phyloP scores from a whole-genome alignment of 2,329 filamentous ascomycete species.

The Colletotrichum brevisporum region DNA sequence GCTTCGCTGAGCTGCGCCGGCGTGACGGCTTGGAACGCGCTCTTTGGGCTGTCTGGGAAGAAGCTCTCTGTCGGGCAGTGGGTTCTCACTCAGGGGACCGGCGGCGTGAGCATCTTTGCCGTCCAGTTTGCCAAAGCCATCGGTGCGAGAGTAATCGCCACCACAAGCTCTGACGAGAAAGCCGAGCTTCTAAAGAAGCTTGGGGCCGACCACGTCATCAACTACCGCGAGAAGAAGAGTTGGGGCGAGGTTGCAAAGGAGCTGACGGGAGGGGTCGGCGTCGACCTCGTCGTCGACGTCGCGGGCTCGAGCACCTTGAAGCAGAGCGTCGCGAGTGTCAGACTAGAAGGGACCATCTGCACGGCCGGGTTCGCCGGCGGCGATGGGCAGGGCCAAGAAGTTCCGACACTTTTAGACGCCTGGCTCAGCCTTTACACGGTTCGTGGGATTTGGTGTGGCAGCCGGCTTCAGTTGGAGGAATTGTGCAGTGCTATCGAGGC shows the following conservation, averaged over 20 bases:
- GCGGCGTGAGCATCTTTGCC: conserved; percentile 58
- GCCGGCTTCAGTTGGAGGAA: conserved; percentile 59
- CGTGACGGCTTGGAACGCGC: conserved; percentile 70
- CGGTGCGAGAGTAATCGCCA: conserved; percentile 58
- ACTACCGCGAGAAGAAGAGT: conserved; percentile 55
- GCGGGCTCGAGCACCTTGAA: conserved; percentile 55
- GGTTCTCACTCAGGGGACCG: conserved; percentile 59
- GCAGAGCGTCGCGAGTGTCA: conserved; percentile 56
- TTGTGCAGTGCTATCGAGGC: conserved; percentile 65
- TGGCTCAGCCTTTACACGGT: conserved; percentile 57
- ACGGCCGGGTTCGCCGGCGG: conserved; percentile 52
- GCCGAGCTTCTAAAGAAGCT: conserved; percentile 54
- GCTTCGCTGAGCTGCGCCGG: conserved; percentile 69
- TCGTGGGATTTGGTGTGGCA: conserved; percentile 63
- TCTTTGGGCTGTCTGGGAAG: conserved; percentile 64
- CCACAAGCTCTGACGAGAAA: conserved; percentile 61
- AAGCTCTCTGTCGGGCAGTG: conserved; percentile 50
- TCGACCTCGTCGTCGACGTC: conserved; percentile 61
- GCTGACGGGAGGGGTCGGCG: conserved; percentile 54
- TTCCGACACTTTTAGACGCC: conserved; percentile 45
- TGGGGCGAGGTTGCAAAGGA: conserved; percentile 56
- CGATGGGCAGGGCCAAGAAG: conserved; percentile 46
- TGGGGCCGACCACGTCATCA: conserved; percentile 59
- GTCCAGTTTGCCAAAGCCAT: conserved; percentile 58
- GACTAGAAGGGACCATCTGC: conserved; percentile 56